Conservation (phyloP, 2,329 filamentous ascomycete species). For the Venturiaceae sp. region DNA sequence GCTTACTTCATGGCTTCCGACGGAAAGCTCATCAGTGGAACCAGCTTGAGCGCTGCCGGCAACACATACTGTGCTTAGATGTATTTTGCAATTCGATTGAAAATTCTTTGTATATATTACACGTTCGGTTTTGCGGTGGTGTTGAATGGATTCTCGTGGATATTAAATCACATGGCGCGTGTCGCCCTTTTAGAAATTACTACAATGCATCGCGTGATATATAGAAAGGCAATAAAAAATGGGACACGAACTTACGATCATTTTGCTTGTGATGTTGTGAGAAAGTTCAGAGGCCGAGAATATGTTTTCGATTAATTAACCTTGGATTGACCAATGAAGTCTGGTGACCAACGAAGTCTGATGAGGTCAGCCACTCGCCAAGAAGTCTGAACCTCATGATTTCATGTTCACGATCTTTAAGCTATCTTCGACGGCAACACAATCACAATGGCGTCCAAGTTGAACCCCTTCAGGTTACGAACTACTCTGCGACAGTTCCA, state of each 20-base stretch:
- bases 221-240: background rate
- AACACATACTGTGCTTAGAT: slow-evolving; percentile 2
- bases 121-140: background rate
- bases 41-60: slow-evolving; percentile 1
- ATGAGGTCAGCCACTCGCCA: background rate
- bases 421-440: background rate
- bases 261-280: background rate
- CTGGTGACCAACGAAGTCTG: background rate
- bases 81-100: background rate
- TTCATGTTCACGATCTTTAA: background rate
- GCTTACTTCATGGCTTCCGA: slow-evolving; percentile 18
- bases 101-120: background rate
- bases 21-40: slow-evolving; percentile 3
- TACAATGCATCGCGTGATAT: background rate
- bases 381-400: background rate
- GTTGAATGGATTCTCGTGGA: background rate
- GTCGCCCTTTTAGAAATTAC: background rate
- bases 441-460: slow-evolving; percentile 67
- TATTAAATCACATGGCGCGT: background rate
- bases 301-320: background rate
- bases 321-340: background rate
- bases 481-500: slow-evolving; percentile 55
- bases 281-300: background rate
- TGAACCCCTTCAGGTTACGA: slow-evolving; percentile 64
- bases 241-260: background rate